phyloP scores from a whole-genome alignment of 257 asterid species.

The Penstemon newberryi region DNA sequence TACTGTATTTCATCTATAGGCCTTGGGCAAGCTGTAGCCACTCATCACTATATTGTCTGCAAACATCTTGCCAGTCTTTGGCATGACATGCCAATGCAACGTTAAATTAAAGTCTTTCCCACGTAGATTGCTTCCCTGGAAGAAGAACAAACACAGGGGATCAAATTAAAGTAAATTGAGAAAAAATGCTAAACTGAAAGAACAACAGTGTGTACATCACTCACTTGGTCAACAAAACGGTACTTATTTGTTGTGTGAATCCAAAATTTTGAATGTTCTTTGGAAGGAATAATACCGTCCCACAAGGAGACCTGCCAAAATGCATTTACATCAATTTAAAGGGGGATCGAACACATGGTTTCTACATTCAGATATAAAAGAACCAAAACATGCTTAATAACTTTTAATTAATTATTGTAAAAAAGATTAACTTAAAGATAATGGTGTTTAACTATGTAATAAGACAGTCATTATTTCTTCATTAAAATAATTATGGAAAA shows the following conservation, averaged over 20 bases:
- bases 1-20: conserved; percentile 50
- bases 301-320: conserved; percentile 73
- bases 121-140: conserved; percentile 87
- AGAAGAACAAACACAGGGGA: neutral
- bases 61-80: conserved; percentile 94
- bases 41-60: conserved; percentile 83
- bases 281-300: conserved; percentile 85
- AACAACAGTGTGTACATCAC: conserved; percentile 5
- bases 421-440: too few relatives aligned
- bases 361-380: neutral
- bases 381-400: neutral
- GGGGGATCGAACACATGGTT: neutral
- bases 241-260: conserved; percentile 83
- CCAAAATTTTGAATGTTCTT: conserved; percentile 74
- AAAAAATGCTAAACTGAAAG: conserved; percentile 7
- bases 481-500: neutral
- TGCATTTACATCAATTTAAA: conserved; percentile 13
- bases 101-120: conserved; percentile 84
- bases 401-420: neutral
- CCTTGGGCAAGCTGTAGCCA: conserved; percentile 72
- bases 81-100: conserved; percentile 97
- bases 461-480: neutral
- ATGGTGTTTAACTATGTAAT: neutral
- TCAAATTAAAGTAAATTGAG: neutral
- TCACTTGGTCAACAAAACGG: conserved; percentile 77